A percentile compares a stretch with the other conserved stretches of the same genome.
Conservation (phyloP, 345 rosid genomes). For the Camelina laxa region DNA sequence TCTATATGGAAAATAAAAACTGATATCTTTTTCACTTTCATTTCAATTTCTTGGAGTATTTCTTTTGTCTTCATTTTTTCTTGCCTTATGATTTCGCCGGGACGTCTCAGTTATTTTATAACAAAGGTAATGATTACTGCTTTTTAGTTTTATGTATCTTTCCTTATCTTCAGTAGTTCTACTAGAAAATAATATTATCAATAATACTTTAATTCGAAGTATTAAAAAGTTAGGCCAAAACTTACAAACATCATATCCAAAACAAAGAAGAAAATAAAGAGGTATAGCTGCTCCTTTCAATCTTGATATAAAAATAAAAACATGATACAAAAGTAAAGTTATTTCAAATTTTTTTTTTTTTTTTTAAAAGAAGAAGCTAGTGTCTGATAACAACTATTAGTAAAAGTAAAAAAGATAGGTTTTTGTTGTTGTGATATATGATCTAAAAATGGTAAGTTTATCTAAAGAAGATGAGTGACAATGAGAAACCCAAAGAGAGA, state of each 20-base stretch:
- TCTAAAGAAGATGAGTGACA: slow-evolving; percentile 45
- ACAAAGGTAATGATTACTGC: not conserved
- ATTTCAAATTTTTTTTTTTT: too few relatives aligned
- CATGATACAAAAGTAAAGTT: not conserved
- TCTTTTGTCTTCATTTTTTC: not conserved
- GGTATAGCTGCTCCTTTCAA: not conserved
- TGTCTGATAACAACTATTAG: too few relatives aligned
- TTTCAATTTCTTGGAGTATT: not conserved
- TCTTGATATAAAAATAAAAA: not conserved
- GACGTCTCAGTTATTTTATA: not conserved
- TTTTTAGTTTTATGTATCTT: not conserved
- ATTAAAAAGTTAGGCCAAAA: not conserved
- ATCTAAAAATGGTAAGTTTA: slow-evolving; percentile 18
- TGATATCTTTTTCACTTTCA: not conserved
- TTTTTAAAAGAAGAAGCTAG: too few relatives aligned
- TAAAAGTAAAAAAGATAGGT: not conserved
- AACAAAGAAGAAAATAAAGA: not conserved
- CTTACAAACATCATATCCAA: not conserved
- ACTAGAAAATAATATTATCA: not conserved
- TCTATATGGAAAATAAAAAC: not conserved
- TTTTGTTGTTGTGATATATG: not conserved
- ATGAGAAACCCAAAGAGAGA: slow-evolving; percentile 38
- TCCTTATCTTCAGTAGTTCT: not conserved
- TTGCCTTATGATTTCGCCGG: not conserved
- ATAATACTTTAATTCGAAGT: not conserved